phyloP scores from a whole-genome alignment of 2,329 filamentous ascomycete genomes.

The Knoxdaviesia capensis region DNA sequence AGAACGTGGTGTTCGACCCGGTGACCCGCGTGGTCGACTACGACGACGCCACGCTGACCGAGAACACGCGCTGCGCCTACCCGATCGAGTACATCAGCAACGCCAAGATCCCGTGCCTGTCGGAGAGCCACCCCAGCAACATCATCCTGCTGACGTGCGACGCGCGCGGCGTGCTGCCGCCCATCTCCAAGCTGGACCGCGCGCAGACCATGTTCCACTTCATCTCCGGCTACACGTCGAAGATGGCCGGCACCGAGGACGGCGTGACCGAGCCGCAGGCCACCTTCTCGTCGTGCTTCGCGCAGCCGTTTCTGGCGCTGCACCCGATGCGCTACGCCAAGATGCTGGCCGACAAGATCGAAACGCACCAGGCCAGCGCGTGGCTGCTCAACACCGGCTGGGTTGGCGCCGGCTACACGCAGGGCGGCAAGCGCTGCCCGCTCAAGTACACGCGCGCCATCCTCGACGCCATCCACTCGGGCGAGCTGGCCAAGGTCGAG shows the following conservation, averaged over 20 bases:
- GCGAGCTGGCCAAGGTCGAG: constrained; percentile 79
- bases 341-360: constrained; percentile 98
- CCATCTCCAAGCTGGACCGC: constrained; percentile 88
- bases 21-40: constrained; percentile 82
- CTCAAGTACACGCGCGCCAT: constrained; percentile 98
- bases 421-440: constrained; percentile 89
- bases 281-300: constrained; percentile 98
- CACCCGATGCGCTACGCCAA: constrained; percentile 98
- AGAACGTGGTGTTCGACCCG: constrained; percentile 97
- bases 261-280: constrained; percentile 93
- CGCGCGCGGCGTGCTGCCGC: constrained; percentile 87
- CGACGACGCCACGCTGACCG: constrained; percentile 82
- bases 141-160: constrained; percentile 98
- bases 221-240: constrained; percentile 98
- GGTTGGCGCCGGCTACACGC: constrained; percentile 79
- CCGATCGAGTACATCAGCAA: constrained; percentile 98
- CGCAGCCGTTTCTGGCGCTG: constrained; percentile 93
- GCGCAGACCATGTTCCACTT: constrained; percentile 99
- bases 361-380: constrained; percentile 82
- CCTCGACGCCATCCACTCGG: constrained; percentile 87
- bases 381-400: constrained; percentile 98
- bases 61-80: constrained; percentile 96
- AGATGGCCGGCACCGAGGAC: constrained; percentile 98
- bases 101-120: constrained; percentile 94
- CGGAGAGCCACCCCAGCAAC: constrained; percentile 75